These are phyloP conservation scores for Teunomyces cretensis DNA, from an alignment of 805 yeast species.

Conservation along the genomic window DNA sequence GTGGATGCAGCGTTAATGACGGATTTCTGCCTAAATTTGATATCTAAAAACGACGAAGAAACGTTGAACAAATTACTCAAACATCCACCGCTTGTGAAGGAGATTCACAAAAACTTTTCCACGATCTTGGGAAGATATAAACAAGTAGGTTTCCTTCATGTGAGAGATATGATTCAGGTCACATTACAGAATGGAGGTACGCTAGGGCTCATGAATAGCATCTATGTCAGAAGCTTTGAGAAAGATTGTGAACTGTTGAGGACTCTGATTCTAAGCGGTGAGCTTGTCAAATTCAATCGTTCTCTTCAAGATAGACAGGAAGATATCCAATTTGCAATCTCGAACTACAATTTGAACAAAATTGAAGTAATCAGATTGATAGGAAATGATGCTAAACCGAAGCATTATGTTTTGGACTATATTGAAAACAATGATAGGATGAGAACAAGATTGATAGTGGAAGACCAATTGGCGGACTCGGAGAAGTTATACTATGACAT, in stretches of 20 bases:
- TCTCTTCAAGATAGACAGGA: conserved; percentile 66
- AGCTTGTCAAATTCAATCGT: conserved; percentile 50
- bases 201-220: conserved; percentile 29
- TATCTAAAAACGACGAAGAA: conserved; percentile 39
- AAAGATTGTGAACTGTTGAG: conserved; percentile 36
- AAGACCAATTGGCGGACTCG: conserved; percentile 46
- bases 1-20: conserved; percentile 18
- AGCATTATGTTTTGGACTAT: conserved; percentile 55
- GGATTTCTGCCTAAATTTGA: conserved; percentile 32
- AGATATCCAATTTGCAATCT: conserved; percentile 48
- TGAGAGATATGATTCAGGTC: conserved; percentile 31
- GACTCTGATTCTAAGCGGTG: conserved; percentile 40
- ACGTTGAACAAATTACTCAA: conserved; percentile 25
- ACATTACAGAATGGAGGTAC: conserved; percentile 37
- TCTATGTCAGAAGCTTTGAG: conserved; percentile 33
- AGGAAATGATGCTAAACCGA: conserved; percentile 13
- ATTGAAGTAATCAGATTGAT: conserved; percentile 48
- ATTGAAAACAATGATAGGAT: conserved; percentile 71
- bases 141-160: conserved; percentile 12
- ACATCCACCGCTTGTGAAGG: conserved; percentile 28
- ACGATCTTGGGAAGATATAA: conserved; percentile 18
- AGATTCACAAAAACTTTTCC: conserved; percentile 25
- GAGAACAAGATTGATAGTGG: conserved; percentile 60
- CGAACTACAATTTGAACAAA: conserved; percentile 49
- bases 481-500: conserved; percentile 43